Evolutionary conservation across 2,329 filamentous ascomycete genomes (phyloP).

Genomic region (Penicillium sp.): DNA sequence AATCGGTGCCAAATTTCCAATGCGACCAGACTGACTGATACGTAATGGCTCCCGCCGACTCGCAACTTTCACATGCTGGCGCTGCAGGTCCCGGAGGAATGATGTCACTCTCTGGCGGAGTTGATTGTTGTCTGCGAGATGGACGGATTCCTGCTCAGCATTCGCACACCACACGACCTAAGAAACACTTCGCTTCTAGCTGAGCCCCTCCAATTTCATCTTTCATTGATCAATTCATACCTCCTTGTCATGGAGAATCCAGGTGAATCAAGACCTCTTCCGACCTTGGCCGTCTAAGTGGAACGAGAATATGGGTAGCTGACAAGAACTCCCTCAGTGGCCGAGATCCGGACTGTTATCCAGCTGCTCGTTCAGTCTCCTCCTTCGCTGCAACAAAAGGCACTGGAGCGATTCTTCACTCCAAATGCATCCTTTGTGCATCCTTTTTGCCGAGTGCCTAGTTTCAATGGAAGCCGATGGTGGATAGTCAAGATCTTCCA

Average conservation of each 20-base stretch:
- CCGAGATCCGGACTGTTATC: conserved; percentile 63
- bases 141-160: no score
- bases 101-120: no score
- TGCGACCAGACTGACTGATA: no score
- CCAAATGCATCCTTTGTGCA: conserved; percentile 68
- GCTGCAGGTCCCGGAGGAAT: not conserved
- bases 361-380: conserved; percentile 61
- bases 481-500: conserved; percentile 65
- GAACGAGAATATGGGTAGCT: not conserved
- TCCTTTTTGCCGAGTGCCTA: conserved; percentile 66
- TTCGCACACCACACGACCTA: no score
- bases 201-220: not conserved
- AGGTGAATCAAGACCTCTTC: conserved; percentile 1
- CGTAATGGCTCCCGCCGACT: no score
- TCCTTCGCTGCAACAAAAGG: conserved; percentile 57
- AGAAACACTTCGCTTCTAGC: no score
- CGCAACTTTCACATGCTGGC: not conserved
- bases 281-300: not conserved
- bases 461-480: conserved; percentile 57
- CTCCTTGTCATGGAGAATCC: conserved; percentile 12
- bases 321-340: conserved; percentile 26
- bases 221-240: not conserved
- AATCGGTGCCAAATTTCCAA: no score
- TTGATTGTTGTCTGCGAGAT: not conserved
- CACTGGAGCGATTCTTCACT: conserved; percentile 68